Conservation (phyloP, 306 rosid species). For the Fragaria nilgerrensis region DNA sequence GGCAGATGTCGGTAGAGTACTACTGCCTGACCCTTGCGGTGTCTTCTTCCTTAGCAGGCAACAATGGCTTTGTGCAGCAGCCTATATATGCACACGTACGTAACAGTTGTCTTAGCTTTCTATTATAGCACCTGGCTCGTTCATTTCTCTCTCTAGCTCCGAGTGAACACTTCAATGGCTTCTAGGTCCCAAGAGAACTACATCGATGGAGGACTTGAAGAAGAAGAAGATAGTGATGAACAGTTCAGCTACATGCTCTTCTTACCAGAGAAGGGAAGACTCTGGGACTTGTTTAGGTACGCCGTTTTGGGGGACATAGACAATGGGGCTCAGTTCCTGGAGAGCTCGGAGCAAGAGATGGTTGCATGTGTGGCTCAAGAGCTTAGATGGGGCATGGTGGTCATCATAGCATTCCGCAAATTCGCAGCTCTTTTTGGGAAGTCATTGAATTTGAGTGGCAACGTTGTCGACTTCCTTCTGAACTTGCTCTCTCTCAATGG, state of each 20-base stretch:
- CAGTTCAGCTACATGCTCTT: constrained; percentile 44
- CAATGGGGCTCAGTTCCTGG: constrained; percentile 37
- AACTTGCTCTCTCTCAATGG: constrained; percentile 60
- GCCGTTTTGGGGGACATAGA: constrained; percentile 23
- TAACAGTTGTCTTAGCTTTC: neutral
- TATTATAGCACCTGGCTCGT: neutral
- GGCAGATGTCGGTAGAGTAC: too few species aligned
- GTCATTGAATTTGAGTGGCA: constrained; percentile 61
- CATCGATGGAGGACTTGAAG: neutral
- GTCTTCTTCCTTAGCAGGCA: neutral
- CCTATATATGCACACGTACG: neutral
- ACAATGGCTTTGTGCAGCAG: neutral
- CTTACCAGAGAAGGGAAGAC: constrained; percentile 53
- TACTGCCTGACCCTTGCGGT: neutral
- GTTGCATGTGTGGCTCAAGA: constrained; percentile 23
- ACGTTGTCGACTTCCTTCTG: constrained; percentile 51
- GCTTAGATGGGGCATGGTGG: constrained; percentile 49
- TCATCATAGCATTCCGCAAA: constrained; percentile 50
- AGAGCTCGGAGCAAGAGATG: constrained; percentile 31
- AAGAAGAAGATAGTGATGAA: neutral
- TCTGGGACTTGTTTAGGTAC: constrained; percentile 44
- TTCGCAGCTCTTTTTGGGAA: constrained; percentile 41
- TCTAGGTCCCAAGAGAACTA: neutral
- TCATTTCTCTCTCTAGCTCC: neutral
- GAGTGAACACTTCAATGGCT: neutral